Conservation (phyloP, 805 yeast species). For the Lachancea nothofagi region DNA sequence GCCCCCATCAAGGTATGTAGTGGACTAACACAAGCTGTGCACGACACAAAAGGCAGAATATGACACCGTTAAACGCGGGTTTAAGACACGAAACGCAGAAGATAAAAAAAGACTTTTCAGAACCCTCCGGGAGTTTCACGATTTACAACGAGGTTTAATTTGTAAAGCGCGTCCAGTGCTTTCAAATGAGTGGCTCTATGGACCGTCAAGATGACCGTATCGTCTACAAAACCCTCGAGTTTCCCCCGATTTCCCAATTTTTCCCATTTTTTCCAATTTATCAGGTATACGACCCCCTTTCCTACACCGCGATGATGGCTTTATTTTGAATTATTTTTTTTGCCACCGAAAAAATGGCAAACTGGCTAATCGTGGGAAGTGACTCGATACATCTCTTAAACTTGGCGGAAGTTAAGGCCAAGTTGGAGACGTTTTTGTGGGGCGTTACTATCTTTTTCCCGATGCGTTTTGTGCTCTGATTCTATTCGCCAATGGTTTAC, state of each 20-base stretch:
- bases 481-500: no score
- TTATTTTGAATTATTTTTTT: not conserved
- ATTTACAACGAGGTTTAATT: not conserved
- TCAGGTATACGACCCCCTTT: slow-evolving; percentile 2
- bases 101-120: not conserved
- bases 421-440: no score
- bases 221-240: no score
- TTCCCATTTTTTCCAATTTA: not conserved
- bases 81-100: no score
- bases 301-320: slow-evolving; percentile 4
- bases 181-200: not conserved
- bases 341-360: slow-evolving; percentile 6
- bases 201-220: no score
- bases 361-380: slow-evolving; percentile 1
- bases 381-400: no score
- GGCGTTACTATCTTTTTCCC: no score
- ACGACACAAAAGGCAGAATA: not conserved
- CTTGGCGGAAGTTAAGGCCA: no score
- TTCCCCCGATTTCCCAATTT: not conserved
- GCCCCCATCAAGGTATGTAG: slow-evolving; percentile 87
- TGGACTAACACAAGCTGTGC: not conserved
- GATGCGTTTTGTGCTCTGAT: no score
- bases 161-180: not conserved
- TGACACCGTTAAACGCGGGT: not conserved
- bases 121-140: not conserved